These are phyloP conservation scores for Fusarium devonianum DNA, from an alignment of 2,329 filamentous ascomycete species.

Conservation along the genomic window DNA sequence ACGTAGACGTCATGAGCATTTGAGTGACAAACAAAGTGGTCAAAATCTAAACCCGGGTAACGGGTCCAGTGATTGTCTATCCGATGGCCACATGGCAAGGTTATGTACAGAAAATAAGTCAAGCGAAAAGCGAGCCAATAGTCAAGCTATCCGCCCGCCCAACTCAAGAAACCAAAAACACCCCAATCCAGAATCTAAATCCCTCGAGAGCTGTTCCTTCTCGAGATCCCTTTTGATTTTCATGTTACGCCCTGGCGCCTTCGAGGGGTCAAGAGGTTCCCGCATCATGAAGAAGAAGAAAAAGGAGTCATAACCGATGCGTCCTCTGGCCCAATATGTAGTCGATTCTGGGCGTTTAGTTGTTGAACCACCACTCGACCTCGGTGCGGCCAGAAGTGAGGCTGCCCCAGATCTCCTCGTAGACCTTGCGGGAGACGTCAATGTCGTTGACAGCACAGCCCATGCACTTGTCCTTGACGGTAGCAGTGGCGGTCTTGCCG, in stretches of 20 bases:
- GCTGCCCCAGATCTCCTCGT: constrained; percentile 58
- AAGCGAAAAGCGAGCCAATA: constrained; percentile 28
- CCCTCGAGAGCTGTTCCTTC: background rate
- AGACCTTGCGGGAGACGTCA: constrained; percentile 67
- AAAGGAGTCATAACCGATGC: constrained; percentile 21
- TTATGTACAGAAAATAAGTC: constrained; percentile 37
- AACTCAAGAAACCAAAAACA: constrained; percentile 39
- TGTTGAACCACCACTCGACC: constrained; percentile 59
- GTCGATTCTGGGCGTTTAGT: constrained; percentile 39
- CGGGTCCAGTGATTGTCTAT: constrained; percentile 27
- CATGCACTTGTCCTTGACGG: constrained; percentile 77
- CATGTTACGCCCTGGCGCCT: constrained; percentile 31
- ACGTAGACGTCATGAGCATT: no score
- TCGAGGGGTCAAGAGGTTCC: constrained; percentile 32
- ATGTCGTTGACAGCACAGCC: constrained; percentile 66
- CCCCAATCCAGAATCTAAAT: constrained; percentile 37
- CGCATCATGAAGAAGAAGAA: constrained; percentile 34
- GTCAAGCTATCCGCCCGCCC: constrained; percentile 26
- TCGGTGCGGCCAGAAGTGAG: constrained; percentile 53
- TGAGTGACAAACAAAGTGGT: background rate
- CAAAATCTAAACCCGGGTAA: constrained; percentile 13
- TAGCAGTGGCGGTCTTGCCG: constrained; percentile 65
- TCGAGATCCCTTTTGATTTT: constrained; percentile 12
- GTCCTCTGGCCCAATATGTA: constrained; percentile 15
- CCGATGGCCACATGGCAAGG: constrained; percentile 20